Evolutionary conservation across 2,329 filamentous ascomycete species (phyloP).

Genomic region (Fusarium anthophilum): DNA sequence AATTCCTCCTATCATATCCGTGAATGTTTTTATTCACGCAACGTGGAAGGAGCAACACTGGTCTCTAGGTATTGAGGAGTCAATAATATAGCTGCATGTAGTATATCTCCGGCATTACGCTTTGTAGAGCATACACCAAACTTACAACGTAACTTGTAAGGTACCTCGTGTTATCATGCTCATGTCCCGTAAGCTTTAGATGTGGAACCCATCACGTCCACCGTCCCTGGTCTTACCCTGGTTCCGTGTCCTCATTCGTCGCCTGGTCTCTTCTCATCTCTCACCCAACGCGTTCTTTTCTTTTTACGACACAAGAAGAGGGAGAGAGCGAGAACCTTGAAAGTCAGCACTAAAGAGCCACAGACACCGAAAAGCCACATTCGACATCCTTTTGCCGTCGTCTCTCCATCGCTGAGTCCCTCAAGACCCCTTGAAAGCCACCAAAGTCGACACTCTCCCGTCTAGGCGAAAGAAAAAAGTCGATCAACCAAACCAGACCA

Average conservation of each 20-base stretch:
- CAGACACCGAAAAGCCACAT: constrained; percentile 32
- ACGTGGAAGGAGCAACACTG: background rate
- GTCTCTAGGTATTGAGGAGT: background rate
- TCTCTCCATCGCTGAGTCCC: constrained; percentile 18
- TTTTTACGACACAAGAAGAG: constrained; percentile 39
- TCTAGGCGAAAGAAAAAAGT: constrained; percentile 26
- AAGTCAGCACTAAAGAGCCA: constrained; percentile 35
- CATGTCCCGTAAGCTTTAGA: constrained; percentile 32
- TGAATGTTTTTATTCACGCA: background rate
- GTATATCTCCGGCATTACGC: background rate
- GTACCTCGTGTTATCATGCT: constrained; percentile 33
- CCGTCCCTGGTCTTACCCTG: constrained; percentile 34
- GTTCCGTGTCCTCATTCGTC: constrained; percentile 37
- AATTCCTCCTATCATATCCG: background rate
- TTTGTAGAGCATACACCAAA: constrained; percentile 20
- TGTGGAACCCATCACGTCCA: constrained; percentile 32
- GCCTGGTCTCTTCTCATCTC: constrained; percentile 38
- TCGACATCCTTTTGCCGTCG: constrained; percentile 20
- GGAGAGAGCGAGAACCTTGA: constrained; percentile 31
- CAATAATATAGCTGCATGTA: constrained; percentile 12
- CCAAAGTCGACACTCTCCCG: constrained; percentile 4
- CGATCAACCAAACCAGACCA: constrained; percentile 13
- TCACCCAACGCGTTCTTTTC: constrained; percentile 42
- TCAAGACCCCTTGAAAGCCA: constrained; percentile 12
- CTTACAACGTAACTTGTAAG: constrained; percentile 18